phyloP scores from a whole-genome alignment of 139 green algal genomes.

The Zygnema cylindricum region DNA sequence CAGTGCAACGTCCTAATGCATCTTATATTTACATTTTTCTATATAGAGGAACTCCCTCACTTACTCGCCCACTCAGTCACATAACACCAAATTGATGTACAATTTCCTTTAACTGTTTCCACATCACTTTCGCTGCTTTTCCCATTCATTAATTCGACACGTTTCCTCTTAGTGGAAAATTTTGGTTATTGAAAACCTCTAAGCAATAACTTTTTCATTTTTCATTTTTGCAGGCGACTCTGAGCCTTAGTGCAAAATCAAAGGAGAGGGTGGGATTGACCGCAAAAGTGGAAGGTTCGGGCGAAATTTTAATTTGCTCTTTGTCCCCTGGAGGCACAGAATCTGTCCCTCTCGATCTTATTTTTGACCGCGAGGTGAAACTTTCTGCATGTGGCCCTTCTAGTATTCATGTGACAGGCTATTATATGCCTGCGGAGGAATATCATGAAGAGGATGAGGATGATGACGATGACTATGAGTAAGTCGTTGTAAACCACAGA shows the following conservation, averaged over 20 bases:
- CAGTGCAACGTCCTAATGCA: no score
- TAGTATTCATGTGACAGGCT: constrained; percentile 12
- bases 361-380: constrained; percentile 26
- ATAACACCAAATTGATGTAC: no score
- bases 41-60: no score
- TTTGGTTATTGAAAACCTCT: not conserved
- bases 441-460: constrained; percentile 18
- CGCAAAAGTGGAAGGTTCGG: not conserved
- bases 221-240: constrained; percentile 5
- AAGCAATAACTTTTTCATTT: not conserved
- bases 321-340: not conserved
- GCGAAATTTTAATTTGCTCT: constrained; percentile 11
- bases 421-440: constrained; percentile 11
- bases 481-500: no score
- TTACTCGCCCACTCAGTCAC: no score
- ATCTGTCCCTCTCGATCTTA: constrained; percentile 4
- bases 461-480: constrained; percentile 32
- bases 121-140: no score
- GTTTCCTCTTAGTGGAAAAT: no score
- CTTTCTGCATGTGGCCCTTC: not conserved
- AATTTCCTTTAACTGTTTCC: no score
- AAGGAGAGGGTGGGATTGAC: constrained; percentile 12
- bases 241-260: not conserved
- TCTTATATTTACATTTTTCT: no score
- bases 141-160: no score